Base-by-base conservation (phyloP, 1,284 basidiomycete genomes). In the Trametes hirsuta region DNA sequence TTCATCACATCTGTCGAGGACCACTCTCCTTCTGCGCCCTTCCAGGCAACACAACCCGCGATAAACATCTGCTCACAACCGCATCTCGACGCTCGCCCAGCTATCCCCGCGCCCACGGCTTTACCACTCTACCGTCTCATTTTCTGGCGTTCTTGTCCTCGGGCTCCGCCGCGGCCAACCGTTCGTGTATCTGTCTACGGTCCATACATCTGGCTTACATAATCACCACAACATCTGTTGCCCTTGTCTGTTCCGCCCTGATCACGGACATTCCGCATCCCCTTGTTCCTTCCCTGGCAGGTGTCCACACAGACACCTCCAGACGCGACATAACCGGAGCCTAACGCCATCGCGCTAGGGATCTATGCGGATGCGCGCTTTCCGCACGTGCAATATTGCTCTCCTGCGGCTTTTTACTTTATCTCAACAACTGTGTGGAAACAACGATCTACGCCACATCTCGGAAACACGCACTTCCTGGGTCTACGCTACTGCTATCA, bases 1-100 rank as follows among this genome's bases (percentile, higher is more conserved):
- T 34, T 37, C 34, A 57, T 51, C 55, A 51, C 55, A 57, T 57
- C 55, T 57, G 55, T 57, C 55, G n/a, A 50, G 48, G 40, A 18
- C 30, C 4, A 21, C 25, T 6, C n/a, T 2, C 34, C 36, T 42
- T 45, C 47, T 30, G 25, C 40, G 24, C 30, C 15, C 47, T 50
- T 41, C 37, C 46, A 34, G 12, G 18, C 10, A 50, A 37, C 37
- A 42, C 40, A 44, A 50, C 36, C 30, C 30, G 30, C 4, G 30
- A 30, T 30, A 22, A 22, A 10, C 22, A 36, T 10, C 42, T 10
- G 35, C 14, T 15, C 9, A 21, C 36, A 39, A 41, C 40, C 40
- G 30, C 21, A 12, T 22, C 8, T 4, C 10, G n/a, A 44, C 9
- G 40, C 30, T 18, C 12, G 34, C 30, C 30, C 8, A 8, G 8